These are phyloP conservation scores for Pyrus hybrid DNA, from an alignment of 331 rosid species.

Conservation along the genomic window DNA sequence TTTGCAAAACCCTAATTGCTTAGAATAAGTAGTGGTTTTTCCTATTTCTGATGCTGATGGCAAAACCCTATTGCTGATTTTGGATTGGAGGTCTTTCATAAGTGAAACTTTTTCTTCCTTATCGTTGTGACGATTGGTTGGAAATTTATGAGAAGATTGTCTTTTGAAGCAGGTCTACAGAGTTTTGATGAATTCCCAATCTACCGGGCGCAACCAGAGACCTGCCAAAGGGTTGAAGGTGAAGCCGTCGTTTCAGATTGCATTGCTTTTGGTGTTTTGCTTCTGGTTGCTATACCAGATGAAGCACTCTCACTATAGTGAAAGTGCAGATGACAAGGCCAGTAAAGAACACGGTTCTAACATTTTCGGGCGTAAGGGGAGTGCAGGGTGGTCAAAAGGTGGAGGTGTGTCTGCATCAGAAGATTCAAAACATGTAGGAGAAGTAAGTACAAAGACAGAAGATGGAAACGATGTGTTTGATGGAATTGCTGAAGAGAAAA, in stretches of 20 bases:
- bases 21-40: background rate
- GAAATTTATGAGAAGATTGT: background rate
- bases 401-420: background rate
- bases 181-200: slow-evolving; percentile 7
- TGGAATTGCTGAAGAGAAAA: background rate
- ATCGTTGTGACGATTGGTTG: background rate
- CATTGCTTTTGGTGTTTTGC: slow-evolving; percentile 31
- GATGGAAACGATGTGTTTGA: background rate
- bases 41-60: background rate
- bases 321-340: background rate
- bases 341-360: background rate
- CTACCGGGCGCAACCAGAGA: slow-evolving; percentile 24
- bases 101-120: background rate
- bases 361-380: slow-evolving; percentile 3
- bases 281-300: slow-evolving; percentile 44
- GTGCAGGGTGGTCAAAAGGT: background rate
- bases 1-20: background rate
- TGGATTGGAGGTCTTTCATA: background rate
- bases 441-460: background rate
- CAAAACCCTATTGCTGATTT: background rate
- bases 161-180: background rate
- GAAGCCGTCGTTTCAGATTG: slow-evolving; percentile 27
- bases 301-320: slow-evolving; percentile 13
- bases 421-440: background rate
- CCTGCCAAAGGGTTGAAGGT: slow-evolving; percentile 17